Evolutionary conservation across 495 filamentous ascomycete genomes (phyloP).

Genomic region (Talaromyces borbonicus): DNA sequence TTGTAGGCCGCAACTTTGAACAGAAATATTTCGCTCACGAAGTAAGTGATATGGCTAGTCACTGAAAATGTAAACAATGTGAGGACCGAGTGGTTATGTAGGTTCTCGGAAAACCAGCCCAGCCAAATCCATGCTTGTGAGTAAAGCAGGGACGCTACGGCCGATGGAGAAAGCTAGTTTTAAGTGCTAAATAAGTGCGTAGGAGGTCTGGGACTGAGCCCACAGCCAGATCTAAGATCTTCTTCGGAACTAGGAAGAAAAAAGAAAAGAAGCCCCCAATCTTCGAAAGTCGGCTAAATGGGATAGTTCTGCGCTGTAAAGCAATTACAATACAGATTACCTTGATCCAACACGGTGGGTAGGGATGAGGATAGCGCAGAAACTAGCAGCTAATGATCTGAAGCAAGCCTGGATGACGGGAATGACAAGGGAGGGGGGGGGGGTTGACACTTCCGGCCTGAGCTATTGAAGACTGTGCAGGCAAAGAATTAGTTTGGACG

Average conservation of each 20-base stretch:
- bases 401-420: constrained; percentile 2
- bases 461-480: neutral
- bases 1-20: too few relatives aligned
- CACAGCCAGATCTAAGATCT: constrained; percentile 7
- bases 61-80: neutral
- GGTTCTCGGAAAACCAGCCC: constrained; percentile 1
- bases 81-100: constrained; percentile 1
- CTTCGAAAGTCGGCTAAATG: constrained; percentile 1
- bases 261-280: constrained; percentile 2
- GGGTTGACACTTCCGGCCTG: neutral
- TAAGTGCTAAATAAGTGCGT: constrained; percentile 2
- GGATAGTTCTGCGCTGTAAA: constrained; percentile 1
- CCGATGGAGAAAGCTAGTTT: neutral
- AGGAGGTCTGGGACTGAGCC: neutral
- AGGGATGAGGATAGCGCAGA: neutral
- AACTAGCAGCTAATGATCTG: constrained; percentile 1
- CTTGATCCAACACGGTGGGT: constrained; percentile 1
- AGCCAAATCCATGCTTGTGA: neutral
- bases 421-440: constrained; percentile 1
- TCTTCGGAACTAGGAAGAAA: constrained; percentile 6
- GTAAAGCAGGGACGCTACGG: constrained; percentile 5
- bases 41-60: too few relatives aligned
- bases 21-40: too few relatives aligned
- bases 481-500: constrained; percentile 2
- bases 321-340: neutral